These are phyloP conservation scores for Pyrenochaeta sp. DNA, from an alignment of 2,329 filamentous ascomycete species.

Conservation along the genomic window DNA sequence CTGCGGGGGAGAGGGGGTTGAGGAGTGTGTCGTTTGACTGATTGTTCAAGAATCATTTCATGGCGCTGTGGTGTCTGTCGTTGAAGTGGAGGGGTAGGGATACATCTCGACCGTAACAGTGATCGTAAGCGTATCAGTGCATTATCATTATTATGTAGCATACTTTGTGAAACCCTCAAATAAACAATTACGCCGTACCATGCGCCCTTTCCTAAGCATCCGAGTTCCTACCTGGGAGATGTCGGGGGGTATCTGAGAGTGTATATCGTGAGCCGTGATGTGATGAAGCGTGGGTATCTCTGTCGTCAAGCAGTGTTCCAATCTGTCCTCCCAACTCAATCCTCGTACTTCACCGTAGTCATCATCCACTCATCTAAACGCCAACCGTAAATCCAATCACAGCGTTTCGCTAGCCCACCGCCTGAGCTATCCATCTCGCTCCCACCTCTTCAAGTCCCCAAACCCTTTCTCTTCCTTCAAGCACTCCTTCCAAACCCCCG, in stretches of 20 bases:
- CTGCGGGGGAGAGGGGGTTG: constrained; percentile 55
- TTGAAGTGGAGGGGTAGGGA: too few species aligned
- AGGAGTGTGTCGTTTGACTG: constrained; percentile 49
- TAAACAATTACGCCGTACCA: neutral
- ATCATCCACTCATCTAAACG: too few species aligned
- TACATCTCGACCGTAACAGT: too few species aligned
- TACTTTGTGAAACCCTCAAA: neutral
- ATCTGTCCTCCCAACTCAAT: neutral
- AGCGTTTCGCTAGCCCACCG: too few species aligned
- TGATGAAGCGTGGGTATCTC: neutral
- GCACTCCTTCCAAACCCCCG: neutral
- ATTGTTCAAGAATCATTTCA: neutral
- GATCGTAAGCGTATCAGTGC: neutral
- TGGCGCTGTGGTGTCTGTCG: neutral
- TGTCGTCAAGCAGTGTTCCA: neutral
- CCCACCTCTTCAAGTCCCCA: too few species aligned
- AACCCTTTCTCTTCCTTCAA: neutral
- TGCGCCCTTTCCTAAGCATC: neutral
- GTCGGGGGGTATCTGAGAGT: neutral
- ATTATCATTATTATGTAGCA: neutral
- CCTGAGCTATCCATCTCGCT: too few species aligned
- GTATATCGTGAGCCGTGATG: neutral
- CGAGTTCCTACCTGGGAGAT: neutral
- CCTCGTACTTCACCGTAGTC: too few species aligned
- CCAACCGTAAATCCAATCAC: too few species aligned